Evolutionary conservation across 2,329 filamentous ascomycete species (phyloP).

Genomic region (Penicillium sp.): DNA sequence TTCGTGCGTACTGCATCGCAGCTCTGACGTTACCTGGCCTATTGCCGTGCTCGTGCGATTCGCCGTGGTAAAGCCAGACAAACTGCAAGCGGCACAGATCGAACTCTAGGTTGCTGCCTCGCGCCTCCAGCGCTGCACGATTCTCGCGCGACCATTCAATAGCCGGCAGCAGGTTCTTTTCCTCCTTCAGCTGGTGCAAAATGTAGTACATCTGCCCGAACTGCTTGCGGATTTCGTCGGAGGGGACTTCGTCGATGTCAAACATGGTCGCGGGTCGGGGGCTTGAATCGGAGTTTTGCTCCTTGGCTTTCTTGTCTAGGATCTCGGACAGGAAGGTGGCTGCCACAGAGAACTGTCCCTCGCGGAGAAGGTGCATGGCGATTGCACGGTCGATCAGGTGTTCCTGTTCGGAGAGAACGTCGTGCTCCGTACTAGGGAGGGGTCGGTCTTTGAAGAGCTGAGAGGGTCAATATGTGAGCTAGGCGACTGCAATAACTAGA

Average conservation of each 20-base stretch:
- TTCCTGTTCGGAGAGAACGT: conserved; percentile 70
- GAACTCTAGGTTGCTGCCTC: conserved; percentile 91
- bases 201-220: conserved; percentile 92
- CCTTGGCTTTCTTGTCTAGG: conserved; percentile 42
- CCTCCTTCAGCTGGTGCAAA: conserved; percentile 66
- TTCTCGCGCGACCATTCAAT: conserved; percentile 80
- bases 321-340: conserved; percentile 77
- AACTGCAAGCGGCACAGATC: conserved; percentile 88
- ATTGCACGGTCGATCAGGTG: conserved; percentile 85
- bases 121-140: conserved; percentile 63
- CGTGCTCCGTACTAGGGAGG: conserved; percentile 70
- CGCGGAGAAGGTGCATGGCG: conserved; percentile 90
- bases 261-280: conserved; percentile 41
- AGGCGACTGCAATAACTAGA: background rate
- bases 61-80: conserved; percentile 76
- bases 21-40: conserved; percentile 32
- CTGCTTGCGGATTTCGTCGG: conserved; percentile 65
- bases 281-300: conserved; percentile 25
- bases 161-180: conserved; percentile 70
- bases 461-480: background rate
- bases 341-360: conserved; percentile 87
- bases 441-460: conserved; percentile 64
- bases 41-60: conserved; percentile 49
- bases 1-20: conserved; percentile 70
- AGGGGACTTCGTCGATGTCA: conserved; percentile 56